These are phyloP conservation scores for Lupinus albus DNA, from an alignment of 306 rosid genomes.

Conservation along the genomic window DNA sequence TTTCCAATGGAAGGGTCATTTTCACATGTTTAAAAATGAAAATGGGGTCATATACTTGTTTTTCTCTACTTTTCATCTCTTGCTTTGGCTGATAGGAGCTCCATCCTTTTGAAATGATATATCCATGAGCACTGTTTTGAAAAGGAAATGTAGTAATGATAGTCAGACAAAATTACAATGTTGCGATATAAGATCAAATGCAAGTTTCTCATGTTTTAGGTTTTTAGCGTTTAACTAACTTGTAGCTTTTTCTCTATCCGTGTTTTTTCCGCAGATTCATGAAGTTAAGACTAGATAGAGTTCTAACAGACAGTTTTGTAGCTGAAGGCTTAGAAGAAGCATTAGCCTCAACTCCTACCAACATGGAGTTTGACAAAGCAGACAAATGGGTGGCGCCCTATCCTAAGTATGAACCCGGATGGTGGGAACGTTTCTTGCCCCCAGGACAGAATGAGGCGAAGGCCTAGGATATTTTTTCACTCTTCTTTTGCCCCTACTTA, in stretches of 20 bases:
- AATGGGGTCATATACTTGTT: neutral
- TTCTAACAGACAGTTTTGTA: constrained; percentile 71
- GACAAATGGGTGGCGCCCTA: constrained; percentile 96
- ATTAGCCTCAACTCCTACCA: constrained; percentile 77
- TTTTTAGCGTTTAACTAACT: neutral
- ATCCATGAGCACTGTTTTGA: constrained; percentile 7
- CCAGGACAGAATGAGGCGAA: constrained; percentile 61
- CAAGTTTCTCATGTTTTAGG: constrained; percentile 29
- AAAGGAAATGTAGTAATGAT: constrained; percentile 6
- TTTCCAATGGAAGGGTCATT: neutral
- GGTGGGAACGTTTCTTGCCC: constrained; percentile 88
- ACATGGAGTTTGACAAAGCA: constrained; percentile 78
- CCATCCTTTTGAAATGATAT: constrained; percentile 29
- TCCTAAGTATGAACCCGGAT: constrained; percentile 81
- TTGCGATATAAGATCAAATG: constrained; percentile 33
- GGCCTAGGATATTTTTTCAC: constrained; percentile 46
- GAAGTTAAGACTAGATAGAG: constrained; percentile 98
- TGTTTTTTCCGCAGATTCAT: constrained; percentile 74
- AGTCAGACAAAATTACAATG: constrained; percentile 3
- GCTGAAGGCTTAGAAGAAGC: constrained; percentile 80
- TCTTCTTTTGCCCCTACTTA: constrained; percentile 19
- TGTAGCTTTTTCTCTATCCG: constrained; percentile 27
- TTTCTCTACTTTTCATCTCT: constrained; percentile 1
- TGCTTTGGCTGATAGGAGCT: constrained; percentile 12
- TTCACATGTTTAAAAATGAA: neutral